Evolutionary conservation across 2,329 filamentous ascomycete species (phyloP), one percentile per base, ranked within the genome.

Genomic region (Aspergillus novoparasiticus): DNA sequence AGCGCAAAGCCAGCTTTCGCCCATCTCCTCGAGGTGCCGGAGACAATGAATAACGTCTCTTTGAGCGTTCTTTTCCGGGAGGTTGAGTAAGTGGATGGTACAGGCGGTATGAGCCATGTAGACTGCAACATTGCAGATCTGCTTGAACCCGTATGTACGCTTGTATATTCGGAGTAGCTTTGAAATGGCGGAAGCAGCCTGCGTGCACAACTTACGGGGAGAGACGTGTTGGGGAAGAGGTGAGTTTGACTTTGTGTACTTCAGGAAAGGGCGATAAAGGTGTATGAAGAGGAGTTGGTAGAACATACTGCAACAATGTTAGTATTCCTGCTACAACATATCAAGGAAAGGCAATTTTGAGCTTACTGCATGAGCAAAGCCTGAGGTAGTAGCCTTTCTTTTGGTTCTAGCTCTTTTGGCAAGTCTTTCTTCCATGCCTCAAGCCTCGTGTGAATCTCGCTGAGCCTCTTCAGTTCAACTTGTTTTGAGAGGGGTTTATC

Each of bases 81-180:
- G 82, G 69, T 97, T 97, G 41, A 99, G 87, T 23, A 99, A 82
- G 72, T 98, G 95, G 45, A 98, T 96, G 0, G 93, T 97, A 75
- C 93, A 97, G 34, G 95, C 94, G 5, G 93, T 95, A 76, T 98
- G 94, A 0, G 91, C 86, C 79, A 98, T 97, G 77, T 99, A 99
- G 0, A 98, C 93, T 3, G 91, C 94, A 71, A 98, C 93, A 73
- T 98, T 98, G 80, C 92, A 96, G 39, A 99, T 97, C 75, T 98
- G 94, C 5, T 93, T 89, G 14, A 98, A 81, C 11, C 94, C 93
- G 77, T 97, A 96, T 1, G 90, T 90, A 69, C 94, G 92, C 77
- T 96, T 97, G 80, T 98, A 99, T 1, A 97, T 81, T 0, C 95
- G 89, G 80, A 97, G 90, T n/a, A 97, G 82, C 73, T 97, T 98